Conservation (phyloP, 73 alveolate genomes). For the Paramecium caudatum region DNA sequence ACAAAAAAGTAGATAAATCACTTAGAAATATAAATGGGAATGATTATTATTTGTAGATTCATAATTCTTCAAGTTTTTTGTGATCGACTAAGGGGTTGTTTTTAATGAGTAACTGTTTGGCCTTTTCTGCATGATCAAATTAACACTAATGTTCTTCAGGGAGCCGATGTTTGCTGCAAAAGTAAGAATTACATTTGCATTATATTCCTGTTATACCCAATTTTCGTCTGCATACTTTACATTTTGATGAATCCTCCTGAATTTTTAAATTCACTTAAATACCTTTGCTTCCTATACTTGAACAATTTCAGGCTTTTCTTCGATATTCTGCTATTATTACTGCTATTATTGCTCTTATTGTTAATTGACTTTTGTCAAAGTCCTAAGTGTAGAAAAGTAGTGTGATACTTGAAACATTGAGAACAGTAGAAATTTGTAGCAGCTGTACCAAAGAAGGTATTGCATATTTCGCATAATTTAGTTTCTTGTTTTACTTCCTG, state of each 20-base stretch:
- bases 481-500: constrained; percentile 27
- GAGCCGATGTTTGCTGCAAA: constrained; percentile 70
- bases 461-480: neutral
- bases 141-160: constrained; percentile 74
- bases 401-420: constrained; percentile 33
- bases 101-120: constrained; percentile 68
- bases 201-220: constrained; percentile 65
- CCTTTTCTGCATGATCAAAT: constrained; percentile 73
- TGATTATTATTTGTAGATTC: constrained; percentile 6
- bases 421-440: constrained; percentile 38
- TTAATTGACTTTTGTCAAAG: neutral
- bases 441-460: constrained; percentile 40
- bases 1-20: constrained; percentile 18
- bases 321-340: neutral
- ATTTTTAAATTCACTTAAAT: neutral
- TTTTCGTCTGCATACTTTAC: constrained; percentile 70
- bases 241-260: constrained; percentile 73
- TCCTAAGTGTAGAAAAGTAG: neutral
- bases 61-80: constrained; percentile 32
- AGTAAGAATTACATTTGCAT: constrained; percentile 68
- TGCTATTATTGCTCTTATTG: neutral
- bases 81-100: constrained; percentile 74
- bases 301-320: neutral
- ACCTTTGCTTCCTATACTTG: neutral
- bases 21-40: neutral